phyloP scores from a whole-genome alignment of 148 eudicot genomes.

The Camellia lanceoleosa region DNA sequence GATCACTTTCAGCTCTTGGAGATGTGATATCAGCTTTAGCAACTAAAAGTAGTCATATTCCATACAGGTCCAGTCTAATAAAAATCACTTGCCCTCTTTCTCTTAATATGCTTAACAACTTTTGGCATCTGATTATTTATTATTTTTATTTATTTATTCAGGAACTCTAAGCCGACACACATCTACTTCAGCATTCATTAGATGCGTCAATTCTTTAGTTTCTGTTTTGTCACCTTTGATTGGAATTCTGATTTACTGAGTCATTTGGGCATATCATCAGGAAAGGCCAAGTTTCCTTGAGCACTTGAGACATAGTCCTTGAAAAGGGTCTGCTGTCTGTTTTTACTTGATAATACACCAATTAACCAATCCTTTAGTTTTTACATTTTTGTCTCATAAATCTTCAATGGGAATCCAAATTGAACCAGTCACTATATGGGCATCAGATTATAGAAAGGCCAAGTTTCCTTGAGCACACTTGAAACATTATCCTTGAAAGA shows the following conservation, averaged over 20 bases:
- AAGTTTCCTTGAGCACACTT: neutral
- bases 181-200: slow-evolving; percentile 86
- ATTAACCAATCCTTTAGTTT: too few species aligned
- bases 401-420: too few species aligned
- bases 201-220: slow-evolving; percentile 37
- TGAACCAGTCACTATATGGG: neutral
- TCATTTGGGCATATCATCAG: too few species aligned
- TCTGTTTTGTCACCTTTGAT: neutral
- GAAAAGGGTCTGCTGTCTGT: too few species aligned
- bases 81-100: neutral
- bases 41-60: slow-evolving; percentile 80
- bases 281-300: too few species aligned
- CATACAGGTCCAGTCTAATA: slow-evolving; percentile 52
- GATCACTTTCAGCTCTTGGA: slow-evolving; percentile 91
- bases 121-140: slow-evolving; percentile 15
- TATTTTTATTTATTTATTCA: slow-evolving; percentile 19
- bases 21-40: slow-evolving; percentile 97
- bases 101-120: too few species aligned
- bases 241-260: neutral
- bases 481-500: neutral
- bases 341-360: neutral
- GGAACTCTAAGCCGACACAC: slow-evolving; percentile 93
- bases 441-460: neutral
- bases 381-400: too few species aligned
- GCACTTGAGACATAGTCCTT: neutral